Base-by-base conservation (phyloP, 2,329 filamentous ascomycete species). In the Leptosphaerulina australis region DNA sequence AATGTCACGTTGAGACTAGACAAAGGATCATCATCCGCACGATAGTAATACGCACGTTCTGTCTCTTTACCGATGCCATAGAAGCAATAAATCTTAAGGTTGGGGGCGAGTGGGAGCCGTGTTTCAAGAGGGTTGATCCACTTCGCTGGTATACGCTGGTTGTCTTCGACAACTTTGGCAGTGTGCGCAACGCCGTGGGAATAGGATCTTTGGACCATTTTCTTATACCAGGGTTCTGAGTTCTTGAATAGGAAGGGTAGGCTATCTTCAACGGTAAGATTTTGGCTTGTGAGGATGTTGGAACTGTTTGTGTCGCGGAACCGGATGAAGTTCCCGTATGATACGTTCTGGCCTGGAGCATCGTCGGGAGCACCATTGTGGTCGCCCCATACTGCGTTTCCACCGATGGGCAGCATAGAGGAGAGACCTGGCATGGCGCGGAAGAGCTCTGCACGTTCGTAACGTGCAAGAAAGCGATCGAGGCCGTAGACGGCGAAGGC, bases 71-170 rank as follows among this genome's bases (percentile, higher is more conserved):
- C 93, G 3, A 96, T 85, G 15, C 89, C 94, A 69, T 99, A 97
- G 77, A 99, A 97, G 76, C 94, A 97, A 75, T 92, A 97, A 10
- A 99, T 90, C 71, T 96, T 97, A 66, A 99, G 78, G 66, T 85
- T 90, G 0, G 94, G 93, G 1, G 94, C 93, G 15, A 91, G 80
- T 0, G 94, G 94, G 0, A 97, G 79, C 2, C 93, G 83, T 0
- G 90, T 89, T 71, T 97, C 93, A 1, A 97, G 83, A 0, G 94
- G 94, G 67, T 99, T 99, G 54, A 96, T 84, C 94, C 94, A 99
- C 69, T 95, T 99, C 0, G 70, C 61, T 1, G 77, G 78, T n/a
- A 77, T 71, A 25, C 56, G 56, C 43, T 79, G 73, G 58, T 80
- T 80, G 41, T 82, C 84, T 66, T 96, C 88, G 0, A 99, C 91